Conservation (phyloP, 2,329 filamentous ascomycete genomes). For the Chrysosporium keratinophilum region DNA sequence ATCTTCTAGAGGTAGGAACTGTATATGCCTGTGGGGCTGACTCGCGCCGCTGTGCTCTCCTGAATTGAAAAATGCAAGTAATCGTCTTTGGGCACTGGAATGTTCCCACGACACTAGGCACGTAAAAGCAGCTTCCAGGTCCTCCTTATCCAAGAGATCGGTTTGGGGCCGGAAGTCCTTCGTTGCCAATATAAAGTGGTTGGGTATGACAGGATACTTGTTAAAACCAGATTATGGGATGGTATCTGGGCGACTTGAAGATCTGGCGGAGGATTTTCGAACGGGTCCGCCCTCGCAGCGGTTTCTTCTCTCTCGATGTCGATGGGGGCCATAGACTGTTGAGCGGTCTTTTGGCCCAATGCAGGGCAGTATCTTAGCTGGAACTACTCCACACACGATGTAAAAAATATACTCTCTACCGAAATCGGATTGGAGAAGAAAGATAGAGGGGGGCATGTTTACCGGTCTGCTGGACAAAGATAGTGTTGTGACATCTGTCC, state of each 20-base stretch:
- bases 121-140: slow-evolving; percentile 34
- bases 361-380: slow-evolving; percentile 42
- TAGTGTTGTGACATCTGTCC: slow-evolving; percentile 32
- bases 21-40: slow-evolving; percentile 39
- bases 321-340: slow-evolving; percentile 10
- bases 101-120: slow-evolving; percentile 35
- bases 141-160: slow-evolving; percentile 34
- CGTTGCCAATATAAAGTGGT: slow-evolving; percentile 43
- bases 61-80: slow-evolving; percentile 44
- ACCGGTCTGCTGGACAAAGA: slow-evolving; percentile 28
- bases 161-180: slow-evolving; percentile 36
- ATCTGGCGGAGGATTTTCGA: slow-evolving; percentile 29
- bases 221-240: slow-evolving; percentile 38
- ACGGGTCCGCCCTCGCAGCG: slow-evolving; percentile 34
- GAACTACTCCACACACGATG: slow-evolving; percentile 25
- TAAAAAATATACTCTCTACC: neutral
- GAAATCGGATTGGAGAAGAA: neutral
- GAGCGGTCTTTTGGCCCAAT: slow-evolving; percentile 36
- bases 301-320: slow-evolving; percentile 14
- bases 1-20: slow-evolving; percentile 39
- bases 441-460: slow-evolving; percentile 11
- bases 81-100: slow-evolving; percentile 16
- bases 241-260: slow-evolving; percentile 5
- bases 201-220: slow-evolving; percentile 40
- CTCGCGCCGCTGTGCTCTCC: slow-evolving; percentile 41